These are phyloP conservation scores for Ophiostoma piceae DNA, from an alignment of 2,329 filamentous ascomycete genomes.

Conservation along the genomic window DNA sequence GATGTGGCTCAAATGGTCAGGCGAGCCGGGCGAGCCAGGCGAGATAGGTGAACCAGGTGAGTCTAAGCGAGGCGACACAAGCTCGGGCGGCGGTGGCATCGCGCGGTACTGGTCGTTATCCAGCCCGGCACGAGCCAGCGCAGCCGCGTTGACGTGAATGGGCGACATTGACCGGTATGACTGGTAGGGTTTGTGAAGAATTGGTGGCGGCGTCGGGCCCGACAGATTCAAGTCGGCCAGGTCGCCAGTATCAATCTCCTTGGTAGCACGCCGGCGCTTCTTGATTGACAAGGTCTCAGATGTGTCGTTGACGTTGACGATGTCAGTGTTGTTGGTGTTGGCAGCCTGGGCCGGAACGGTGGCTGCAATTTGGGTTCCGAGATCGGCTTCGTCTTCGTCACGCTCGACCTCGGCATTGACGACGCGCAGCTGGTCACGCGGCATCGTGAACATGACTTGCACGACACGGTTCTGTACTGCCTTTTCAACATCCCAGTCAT, in stretches of 20 bases:
- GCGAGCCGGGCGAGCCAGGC: not conserved
- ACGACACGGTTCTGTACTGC: constrained; percentile 66
- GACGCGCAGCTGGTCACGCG: constrained; percentile 78
- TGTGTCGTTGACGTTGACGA: constrained; percentile 9
- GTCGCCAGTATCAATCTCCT: not conserved
- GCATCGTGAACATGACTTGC: constrained; percentile 90
- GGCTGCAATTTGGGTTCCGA: not conserved
- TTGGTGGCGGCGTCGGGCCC: constrained; percentile 20
- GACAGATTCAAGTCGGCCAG: constrained; percentile 15
- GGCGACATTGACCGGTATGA: constrained; percentile 19
- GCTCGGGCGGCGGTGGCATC: not conserved
- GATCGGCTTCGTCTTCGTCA: constrained; percentile 28
- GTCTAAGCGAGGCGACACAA: not conserved
- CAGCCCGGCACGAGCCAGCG: not conserved
- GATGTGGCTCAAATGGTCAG: not conserved
- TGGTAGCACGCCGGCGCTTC: not conserved
- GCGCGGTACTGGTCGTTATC: constrained; percentile 3
- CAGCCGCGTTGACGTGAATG: not conserved
- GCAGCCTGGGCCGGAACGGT: not conserved
- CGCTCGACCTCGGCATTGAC: constrained; percentile 66
- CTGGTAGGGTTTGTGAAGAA: constrained; percentile 15
- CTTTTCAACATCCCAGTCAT: constrained; percentile 71
- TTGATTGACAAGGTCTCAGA: constrained; percentile 1
- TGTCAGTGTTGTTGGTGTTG: constrained; percentile 9
- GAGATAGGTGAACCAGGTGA: not conserved